phyloP scores from a whole-genome alignment of 2,329 filamentous ascomycete species.

The Phialocephala sp. region DNA sequence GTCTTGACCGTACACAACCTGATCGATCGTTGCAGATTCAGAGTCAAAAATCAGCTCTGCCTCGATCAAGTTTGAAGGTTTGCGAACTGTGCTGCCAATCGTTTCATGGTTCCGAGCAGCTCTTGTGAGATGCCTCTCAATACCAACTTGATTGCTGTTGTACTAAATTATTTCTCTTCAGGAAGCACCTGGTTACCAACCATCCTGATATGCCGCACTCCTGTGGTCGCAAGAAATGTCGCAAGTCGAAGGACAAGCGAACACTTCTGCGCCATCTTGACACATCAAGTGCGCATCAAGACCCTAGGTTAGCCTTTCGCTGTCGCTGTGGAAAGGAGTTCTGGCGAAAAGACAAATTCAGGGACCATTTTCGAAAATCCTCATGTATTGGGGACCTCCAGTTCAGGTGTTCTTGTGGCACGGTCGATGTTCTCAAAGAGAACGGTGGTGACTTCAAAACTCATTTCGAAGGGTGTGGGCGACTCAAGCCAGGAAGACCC shows the following conservation, averaged over 20 bases:
- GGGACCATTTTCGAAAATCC: slow-evolving; percentile 7
- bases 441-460: not conserved
- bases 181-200: not conserved
- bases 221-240: slow-evolving; percentile 8
- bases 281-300: not conserved
- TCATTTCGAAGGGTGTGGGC: slow-evolving; percentile 9
- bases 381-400: slow-evolving; percentile 1
- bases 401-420: not conserved
- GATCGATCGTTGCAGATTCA: not conserved
- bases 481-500: slow-evolving; percentile 1
- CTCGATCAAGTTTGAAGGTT: not conserved
- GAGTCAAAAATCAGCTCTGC: not conserved
- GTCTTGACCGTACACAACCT: not conserved
- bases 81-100: slow-evolving; percentile 5
- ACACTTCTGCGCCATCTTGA: slow-evolving; percentile 6
- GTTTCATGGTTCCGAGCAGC: slow-evolving; percentile 8
- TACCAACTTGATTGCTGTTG: not conserved
- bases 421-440: not conserved
- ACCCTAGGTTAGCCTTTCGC: not conserved
- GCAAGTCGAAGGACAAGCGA: not conserved
- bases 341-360: slow-evolving; percentile 11
- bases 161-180: not conserved
- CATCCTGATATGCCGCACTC: slow-evolving; percentile 7
- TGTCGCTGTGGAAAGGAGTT: slow-evolving; percentile 6
- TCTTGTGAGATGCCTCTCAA: not conserved